Evolutionary conservation across 371 early-diverging fungal genomes (phyloP).

Genomic region (Dichotomocladium elegans): DNA sequence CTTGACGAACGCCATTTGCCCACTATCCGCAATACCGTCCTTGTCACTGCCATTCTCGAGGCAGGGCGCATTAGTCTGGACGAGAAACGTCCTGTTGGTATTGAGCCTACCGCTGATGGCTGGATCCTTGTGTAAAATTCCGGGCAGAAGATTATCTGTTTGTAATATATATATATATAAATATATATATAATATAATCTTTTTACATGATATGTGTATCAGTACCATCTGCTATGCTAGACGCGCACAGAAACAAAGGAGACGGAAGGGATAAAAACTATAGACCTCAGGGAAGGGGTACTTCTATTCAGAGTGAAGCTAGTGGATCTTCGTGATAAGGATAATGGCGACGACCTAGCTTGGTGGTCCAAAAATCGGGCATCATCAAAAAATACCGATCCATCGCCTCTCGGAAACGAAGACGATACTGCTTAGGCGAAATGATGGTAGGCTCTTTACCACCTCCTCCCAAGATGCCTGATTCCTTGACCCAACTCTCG

Average conservation of each 20-base stretch:
- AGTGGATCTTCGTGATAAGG: neutral
- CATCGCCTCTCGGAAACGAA: conserved; percentile 93
- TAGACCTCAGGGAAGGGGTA: too few relatives aligned
- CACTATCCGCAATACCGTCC: conserved; percentile 33
- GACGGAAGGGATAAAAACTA: too few relatives aligned
- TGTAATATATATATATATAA: too few relatives aligned
- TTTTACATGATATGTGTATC: too few relatives aligned
- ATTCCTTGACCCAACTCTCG: conserved; percentile 95
- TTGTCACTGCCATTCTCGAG: conserved; percentile 48
- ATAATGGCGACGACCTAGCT: conserved; percentile 1
- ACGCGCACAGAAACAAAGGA: too few relatives aligned
- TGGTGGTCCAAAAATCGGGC: conserved; percentile 56
- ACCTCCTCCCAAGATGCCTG: conserved; percentile 81
- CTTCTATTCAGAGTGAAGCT: neutral
- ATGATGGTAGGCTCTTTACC: conserved; percentile 94
- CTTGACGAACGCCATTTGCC: conserved; percentile 28
- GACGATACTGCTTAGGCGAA: conserved; percentile 89
- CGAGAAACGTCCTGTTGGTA: conserved; percentile 20
- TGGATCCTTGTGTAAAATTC: conserved; percentile 15
- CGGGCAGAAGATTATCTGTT: neutral
- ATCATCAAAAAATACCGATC: conserved; percentile 83
- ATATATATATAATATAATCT: too few relatives aligned
- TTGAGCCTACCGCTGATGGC: conserved; percentile 5
- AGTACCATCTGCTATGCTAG: too few relatives aligned
- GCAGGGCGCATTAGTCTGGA: conserved; percentile 44